phyloP scores from a whole-genome alignment of 805 yeast species.

The Metschnikowia cerradonensis region DNA sequence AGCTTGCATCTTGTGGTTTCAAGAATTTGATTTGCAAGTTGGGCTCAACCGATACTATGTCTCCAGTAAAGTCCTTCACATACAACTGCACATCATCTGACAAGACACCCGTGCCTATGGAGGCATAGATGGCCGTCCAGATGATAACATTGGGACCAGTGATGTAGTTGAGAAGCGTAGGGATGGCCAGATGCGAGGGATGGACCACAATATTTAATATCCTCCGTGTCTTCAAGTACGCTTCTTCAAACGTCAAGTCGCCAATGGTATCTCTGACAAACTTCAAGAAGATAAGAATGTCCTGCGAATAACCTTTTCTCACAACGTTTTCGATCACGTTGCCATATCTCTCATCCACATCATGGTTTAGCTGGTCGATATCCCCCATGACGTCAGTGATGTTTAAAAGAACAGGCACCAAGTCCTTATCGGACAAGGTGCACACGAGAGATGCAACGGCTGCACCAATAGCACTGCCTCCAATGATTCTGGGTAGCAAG shows the following conservation, averaged over 20 bases:
- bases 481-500: conserved; percentile 76
- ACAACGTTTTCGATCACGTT: conserved; percentile 72
- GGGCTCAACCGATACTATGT: conserved; percentile 47
- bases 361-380: conserved; percentile 46
- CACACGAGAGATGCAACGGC: conserved; percentile 86
- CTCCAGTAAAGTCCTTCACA: conserved; percentile 60
- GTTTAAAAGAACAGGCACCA: conserved; percentile 42
- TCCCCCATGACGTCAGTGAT: conserved; percentile 41
- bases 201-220: conserved; percentile 81
- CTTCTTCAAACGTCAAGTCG: conserved; percentile 89
- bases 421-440: conserved; percentile 62
- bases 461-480: conserved; percentile 94
- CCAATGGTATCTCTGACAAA: conserved; percentile 75
- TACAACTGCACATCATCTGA: conserved; percentile 52
- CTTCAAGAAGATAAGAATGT: conserved; percentile 70
- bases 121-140: conserved; percentile 79
- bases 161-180: conserved; percentile 76
- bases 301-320: conserved; percentile 81
- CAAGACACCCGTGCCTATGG: conserved; percentile 69
- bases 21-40: conserved; percentile 42
- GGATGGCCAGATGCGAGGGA: conserved; percentile 68
- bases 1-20: conserved; percentile 44
- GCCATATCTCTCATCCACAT: conserved; percentile 57
- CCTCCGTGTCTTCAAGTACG: conserved; percentile 72
- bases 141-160: conserved; percentile 91